Evolutionary conservation across 2,329 filamentous ascomycete genomes (phyloP).

Genomic region (Lachnellula cervina): DNA sequence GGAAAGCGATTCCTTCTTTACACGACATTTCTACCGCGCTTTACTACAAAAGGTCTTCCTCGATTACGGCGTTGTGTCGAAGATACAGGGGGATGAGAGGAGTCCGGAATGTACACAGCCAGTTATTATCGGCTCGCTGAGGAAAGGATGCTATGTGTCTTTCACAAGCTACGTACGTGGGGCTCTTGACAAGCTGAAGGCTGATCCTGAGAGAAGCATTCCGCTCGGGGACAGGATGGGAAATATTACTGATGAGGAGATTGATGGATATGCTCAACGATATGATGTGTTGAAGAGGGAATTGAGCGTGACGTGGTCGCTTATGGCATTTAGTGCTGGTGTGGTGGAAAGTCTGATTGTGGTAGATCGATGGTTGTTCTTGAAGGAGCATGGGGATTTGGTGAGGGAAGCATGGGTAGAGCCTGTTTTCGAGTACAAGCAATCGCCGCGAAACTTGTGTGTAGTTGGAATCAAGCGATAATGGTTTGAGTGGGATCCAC

Average conservation of each 20-base stretch:
- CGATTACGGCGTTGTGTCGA: constrained; percentile 71
- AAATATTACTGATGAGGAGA: constrained; percentile 67
- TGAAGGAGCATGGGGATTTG: constrained; percentile 69
- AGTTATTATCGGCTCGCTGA: constrained; percentile 79
- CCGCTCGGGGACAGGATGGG: constrained; percentile 63
- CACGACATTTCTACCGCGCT: constrained; percentile 86
- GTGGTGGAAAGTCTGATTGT: constrained; percentile 89
- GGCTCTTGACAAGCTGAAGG: constrained; percentile 69
- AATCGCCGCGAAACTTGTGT: constrained; percentile 86
- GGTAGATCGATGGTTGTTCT: constrained; percentile 81
- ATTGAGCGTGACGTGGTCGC: constrained; percentile 79
- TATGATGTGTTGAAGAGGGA: constrained; percentile 70
- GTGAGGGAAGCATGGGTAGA: constrained; percentile 84
- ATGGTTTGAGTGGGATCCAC: background rate
- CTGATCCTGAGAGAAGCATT: constrained; percentile 51
- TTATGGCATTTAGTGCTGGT: constrained; percentile 93
- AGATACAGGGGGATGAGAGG: constrained; percentile 30
- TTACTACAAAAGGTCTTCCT: constrained; percentile 89
- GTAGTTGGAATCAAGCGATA: constrained; percentile 77
- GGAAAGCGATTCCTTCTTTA: constrained; percentile 86
- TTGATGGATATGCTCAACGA: constrained; percentile 61
- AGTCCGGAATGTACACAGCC: constrained; percentile 59
- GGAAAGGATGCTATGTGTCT: constrained; percentile 72
- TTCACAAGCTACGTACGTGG: constrained; percentile 76
- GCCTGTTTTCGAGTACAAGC: constrained; percentile 79